Evolutionary conservation across 495 filamentous ascomycete genomes (phyloP), one percentile per base, ranked within the genome.

Genomic region (Glutinoglossum americanum): DNA sequence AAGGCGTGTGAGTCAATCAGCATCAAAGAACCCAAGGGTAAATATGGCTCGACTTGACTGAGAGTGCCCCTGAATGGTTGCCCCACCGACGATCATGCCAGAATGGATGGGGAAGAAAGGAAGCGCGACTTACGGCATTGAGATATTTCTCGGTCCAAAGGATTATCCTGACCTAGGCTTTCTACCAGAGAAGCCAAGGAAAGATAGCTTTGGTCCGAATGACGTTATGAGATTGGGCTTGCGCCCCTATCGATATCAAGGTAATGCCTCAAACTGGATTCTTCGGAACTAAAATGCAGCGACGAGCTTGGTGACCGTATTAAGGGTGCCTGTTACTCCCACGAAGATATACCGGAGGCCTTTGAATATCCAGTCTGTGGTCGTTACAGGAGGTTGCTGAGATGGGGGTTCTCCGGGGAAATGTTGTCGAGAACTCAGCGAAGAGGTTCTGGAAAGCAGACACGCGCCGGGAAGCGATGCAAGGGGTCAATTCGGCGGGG

Each of bases 81-180:
- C 17, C 4, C 41, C 5, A 21, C 41, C n/a, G 41, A 45, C 41
- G 1, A 11, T 1, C 10, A 21, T 21, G 9, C 41, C 13, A 45
- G 41, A 45, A 21, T 21, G 19, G 41, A 45, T 21, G 13, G 19
- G 41, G 15, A 39, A 45, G 41, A 21, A 23, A 23, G 41, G 10
- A 11, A 19, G 41, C 59, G 10, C 41, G 21, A 56, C 61, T 66
- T 51, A 65, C 62, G 60, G 62, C 62, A 65, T 65, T 21, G 59
- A 56, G 54, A 30, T 55, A 60, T 21, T 44, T 26, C 39, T 28
- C 32, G 33, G 32, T 48, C 51, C 60, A 59, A 62, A 57, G 61
- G 27, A 57, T 37, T 60, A 35, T 55, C 64, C 54, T 58, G 59
- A 59, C 62, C 63, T 56, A 55, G 47, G 51, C 61, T 57, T 64